A percentile compares a stretch with the other conserved stretches of the same genome.
Evolutionary conservation across 176 grass and related monocot genomes (phyloP).

Genomic region (Sorghum bicolor): DNA sequence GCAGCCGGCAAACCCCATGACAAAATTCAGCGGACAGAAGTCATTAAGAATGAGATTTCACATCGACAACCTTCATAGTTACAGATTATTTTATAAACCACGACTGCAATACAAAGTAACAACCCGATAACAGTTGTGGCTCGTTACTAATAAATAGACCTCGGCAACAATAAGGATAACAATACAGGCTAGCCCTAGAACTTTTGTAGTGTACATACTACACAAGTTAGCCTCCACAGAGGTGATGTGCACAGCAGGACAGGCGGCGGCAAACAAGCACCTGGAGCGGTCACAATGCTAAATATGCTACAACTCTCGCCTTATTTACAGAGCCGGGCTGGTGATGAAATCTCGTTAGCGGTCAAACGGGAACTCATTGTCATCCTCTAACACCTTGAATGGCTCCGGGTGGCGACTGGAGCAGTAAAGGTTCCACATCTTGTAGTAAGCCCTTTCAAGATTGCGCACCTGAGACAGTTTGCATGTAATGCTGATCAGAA

Average conservation of each 20-base stretch:
- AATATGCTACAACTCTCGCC: constrained; percentile 41
- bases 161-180: not conserved
- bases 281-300: constrained; percentile 23
- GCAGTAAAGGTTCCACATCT: constrained; percentile 84
- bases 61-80: not conserved
- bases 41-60: not conserved
- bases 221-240: constrained; percentile 22
- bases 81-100: not conserved
- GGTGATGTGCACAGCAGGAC: constrained; percentile 23
- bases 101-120: not conserved
- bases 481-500: not conserved
- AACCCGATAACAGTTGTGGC: not conserved
- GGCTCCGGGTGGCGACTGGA: constrained; percentile 47
- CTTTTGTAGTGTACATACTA: constrained; percentile 4
- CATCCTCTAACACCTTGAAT: constrained; percentile 76
- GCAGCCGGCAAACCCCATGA: not conserved
- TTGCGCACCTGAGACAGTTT: constrained; percentile 58
- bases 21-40: not conserved
- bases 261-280: constrained; percentile 17
- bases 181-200: constrained; percentile 19
- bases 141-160: not conserved
- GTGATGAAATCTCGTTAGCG: constrained; percentile 29
- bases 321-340: constrained; percentile 67
- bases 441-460: constrained; percentile 82
- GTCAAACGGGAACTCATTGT: constrained; percentile 52